phyloP scores from a whole-genome alignment of 129 eudicot genomes.

The Artemisia argyi region DNA sequence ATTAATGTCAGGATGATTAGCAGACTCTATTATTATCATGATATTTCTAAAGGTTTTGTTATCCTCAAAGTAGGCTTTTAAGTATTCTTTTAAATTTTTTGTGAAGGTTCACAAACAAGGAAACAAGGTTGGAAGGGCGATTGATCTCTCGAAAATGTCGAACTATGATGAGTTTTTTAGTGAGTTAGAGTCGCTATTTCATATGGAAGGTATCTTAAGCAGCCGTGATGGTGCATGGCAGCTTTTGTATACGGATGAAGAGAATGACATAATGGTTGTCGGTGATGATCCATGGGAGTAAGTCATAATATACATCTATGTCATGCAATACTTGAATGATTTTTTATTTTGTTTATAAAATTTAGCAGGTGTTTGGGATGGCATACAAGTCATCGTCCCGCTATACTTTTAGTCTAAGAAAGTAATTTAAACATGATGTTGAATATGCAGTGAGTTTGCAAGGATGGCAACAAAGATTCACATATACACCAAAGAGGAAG shows the following conservation, averaged over 20 bases:
- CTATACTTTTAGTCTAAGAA: not conserved
- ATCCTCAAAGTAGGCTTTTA: too few species aligned
- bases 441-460: constrained; percentile 67
- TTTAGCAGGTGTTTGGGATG: not conserved
- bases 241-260: constrained; percentile 79
- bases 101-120: constrained; percentile 92
- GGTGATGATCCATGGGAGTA: constrained; percentile 98
- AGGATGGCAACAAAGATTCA: constrained; percentile 80
- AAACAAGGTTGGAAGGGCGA: constrained; percentile 85
- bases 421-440: not conserved
- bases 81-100: too few species aligned
- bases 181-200: constrained; percentile 79
- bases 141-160: constrained; percentile 70
- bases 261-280: constrained; percentile 93
- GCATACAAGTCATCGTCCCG: not conserved
- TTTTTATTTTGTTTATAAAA: not conserved
- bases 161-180: constrained; percentile 61
- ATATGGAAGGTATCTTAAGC: constrained; percentile 80
- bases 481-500: constrained; percentile 86
- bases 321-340: not conserved
- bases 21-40: too few species aligned
- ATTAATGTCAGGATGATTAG: too few species aligned
- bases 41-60: too few species aligned
- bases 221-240: constrained; percentile 69
- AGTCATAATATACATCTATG: constrained; percentile 22